Evolutionary conservation across 2,329 filamentous ascomycete species (phyloP), one percentile per base, ranked within the genome.

Genomic region (Nemania serpens): DNA sequence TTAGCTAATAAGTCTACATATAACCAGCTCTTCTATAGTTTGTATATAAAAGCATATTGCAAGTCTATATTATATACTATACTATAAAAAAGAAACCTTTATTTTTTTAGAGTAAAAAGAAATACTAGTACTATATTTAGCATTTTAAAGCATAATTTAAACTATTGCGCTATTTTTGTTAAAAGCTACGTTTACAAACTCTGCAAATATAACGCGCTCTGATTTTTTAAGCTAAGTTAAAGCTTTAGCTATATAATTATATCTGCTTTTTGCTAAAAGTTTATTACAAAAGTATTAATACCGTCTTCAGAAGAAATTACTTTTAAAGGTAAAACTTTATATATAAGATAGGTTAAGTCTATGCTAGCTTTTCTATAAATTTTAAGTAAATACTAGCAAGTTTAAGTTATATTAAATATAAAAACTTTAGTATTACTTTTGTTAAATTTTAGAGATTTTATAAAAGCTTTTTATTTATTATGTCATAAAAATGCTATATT

Each of bases 331-430:
- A 68, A 71, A 33, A 58, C 74, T 67, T 69, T 70, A 72, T 66
- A 69, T 42, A 45, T 70, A 29, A 70, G 71, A 55, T 69, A 66
- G 11, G 57, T 63, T 20, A 88, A 93, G 67, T 88, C 86, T 68
- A 91, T 90, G 76, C 86, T 99, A 68, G 81, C 92, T 65, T 99
- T 99, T 75, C 75, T 97, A 67, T 90, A 95, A 76, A 78, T 98
- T 51, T 81, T 87, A 67, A 87, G 92, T 74, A 87, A 91, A 72
- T 89, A 88, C 59, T 78, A 86, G 67, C 85, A 83, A 65, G 76
- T 96, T 36, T 95, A 99, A 77, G 83, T 88, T 62, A 87, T 96
- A 78, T 83, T 90, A 75, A 90, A 91, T 75, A 81, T 81, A 60
- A n/a, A n/a, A n/a, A n/a, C n/a, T n/a, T n/a, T 84, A 81, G 62